A percentile compares a stretch with the other conserved stretches of the same genome.
These are phyloP conservation scores for Primulina eburnea DNA, from an alignment of 257 asterid genomes.

Conservation along the genomic window DNA sequence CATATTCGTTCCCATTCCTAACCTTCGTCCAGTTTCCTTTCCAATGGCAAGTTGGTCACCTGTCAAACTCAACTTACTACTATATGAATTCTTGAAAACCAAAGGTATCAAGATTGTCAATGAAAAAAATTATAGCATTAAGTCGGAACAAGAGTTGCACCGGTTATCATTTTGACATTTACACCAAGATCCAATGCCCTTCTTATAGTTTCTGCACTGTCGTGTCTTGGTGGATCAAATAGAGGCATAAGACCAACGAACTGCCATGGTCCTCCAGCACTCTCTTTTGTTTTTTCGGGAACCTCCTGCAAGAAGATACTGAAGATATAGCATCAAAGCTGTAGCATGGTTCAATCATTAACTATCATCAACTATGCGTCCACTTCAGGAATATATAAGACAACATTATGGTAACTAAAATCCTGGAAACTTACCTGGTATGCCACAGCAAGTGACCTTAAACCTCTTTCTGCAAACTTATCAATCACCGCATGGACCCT, in stretches of 20 bases:
- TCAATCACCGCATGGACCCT: conserved; percentile 78
- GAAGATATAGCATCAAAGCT: conserved; percentile 18
- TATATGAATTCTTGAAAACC: neutral
- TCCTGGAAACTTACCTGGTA: conserved; percentile 54
- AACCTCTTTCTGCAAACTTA: conserved; percentile 90
- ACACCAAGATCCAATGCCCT: conserved; percentile 90
- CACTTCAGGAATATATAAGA: neutral
- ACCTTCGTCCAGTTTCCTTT: conserved; percentile 92
- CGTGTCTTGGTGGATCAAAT: conserved; percentile 93
- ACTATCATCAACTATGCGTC: neutral
- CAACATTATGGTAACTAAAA: neutral
- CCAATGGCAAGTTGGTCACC: conserved; percentile 99
- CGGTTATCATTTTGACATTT: conserved; percentile 92
- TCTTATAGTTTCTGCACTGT: conserved; percentile 88
- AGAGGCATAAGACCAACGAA: conserved; percentile 91
- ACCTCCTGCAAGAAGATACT: conserved; percentile 58
- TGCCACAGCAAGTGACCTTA: conserved; percentile 88
- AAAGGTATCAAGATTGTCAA: neutral
- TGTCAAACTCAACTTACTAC: conserved; percentile 27
- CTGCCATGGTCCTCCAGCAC: conserved; percentile 91
- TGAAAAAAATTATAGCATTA: neutral
- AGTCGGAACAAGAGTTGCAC: conserved; percentile 27
- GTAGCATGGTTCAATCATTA: conserved; percentile 6
- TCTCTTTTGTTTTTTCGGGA: conserved; percentile 77
- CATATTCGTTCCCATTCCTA: conserved; percentile 99